Evolutionary conservation across 2,329 filamentous ascomycete species (phyloP).

Genomic region (Talaromyces islandicus): DNA sequence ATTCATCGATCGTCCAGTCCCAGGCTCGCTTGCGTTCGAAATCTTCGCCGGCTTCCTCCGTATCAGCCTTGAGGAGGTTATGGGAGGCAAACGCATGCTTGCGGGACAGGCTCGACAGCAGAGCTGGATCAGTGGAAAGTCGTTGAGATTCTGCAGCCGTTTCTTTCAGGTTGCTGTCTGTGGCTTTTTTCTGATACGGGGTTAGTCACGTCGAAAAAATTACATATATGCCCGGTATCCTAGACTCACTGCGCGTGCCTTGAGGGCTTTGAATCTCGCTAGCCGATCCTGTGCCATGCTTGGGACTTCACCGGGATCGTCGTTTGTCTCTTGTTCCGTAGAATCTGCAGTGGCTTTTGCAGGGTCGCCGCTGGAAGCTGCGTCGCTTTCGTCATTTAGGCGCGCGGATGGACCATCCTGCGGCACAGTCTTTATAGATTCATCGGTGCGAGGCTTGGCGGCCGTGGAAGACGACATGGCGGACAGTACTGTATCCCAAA

Average conservation of each 20-base stretch:
- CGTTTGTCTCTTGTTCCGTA: slow-evolving; percentile 9
- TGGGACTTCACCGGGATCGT: slow-evolving; percentile 13
- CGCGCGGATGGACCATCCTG: neutral
- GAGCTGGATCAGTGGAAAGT: slow-evolving; percentile 67
- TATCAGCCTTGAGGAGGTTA: slow-evolving; percentile 88
- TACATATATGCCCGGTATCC: neutral
- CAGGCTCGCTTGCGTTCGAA: slow-evolving; percentile 97
- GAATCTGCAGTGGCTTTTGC: neutral
- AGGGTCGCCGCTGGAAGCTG: neutral
- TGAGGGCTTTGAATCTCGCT: slow-evolving; percentile 80
- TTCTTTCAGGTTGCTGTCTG: slow-evolving; percentile 66
- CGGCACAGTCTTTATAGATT: neutral
- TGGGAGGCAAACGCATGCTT: slow-evolving; percentile 83
- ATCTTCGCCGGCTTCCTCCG: slow-evolving; percentile 77
- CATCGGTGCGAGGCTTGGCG: neutral
- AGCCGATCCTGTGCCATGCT: slow-evolving; percentile 54
- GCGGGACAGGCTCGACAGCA: slow-evolving; percentile 72
- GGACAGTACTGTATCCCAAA: neutral
- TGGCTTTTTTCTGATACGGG: slow-evolving; percentile 31
- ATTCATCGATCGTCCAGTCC: slow-evolving; percentile 97
- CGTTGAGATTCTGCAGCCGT: slow-evolving; percentile 78
- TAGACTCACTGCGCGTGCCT: slow-evolving; percentile 62
- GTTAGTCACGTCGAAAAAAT: slow-evolving; percentile 16
- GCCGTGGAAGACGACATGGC: slow-evolving; percentile 5
- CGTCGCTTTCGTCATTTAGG: slow-evolving; percentile 1